Evolutionary conservation across 2,329 filamentous ascomycete genomes (phyloP).

Genomic region (Bipolaris sorokiniana): DNA sequence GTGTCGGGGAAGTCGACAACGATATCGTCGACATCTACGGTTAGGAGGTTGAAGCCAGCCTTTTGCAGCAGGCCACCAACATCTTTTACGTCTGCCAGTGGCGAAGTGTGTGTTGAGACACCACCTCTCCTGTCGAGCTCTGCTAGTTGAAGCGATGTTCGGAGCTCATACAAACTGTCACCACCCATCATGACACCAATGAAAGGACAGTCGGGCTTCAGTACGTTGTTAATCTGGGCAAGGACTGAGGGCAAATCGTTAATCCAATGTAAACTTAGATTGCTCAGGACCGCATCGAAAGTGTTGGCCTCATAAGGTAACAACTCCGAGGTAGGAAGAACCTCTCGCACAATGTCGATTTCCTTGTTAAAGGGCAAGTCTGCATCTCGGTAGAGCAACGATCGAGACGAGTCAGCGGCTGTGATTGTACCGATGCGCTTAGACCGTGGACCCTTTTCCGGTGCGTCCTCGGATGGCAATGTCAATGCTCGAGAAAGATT

Average conservation of each 20-base stretch:
- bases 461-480: conserved; percentile 63
- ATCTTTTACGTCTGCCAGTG: conserved; percentile 89
- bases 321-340: conserved; percentile 75
- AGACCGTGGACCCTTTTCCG: conserved; percentile 70
- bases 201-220: conserved; percentile 91
- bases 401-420: conserved; percentile 79
- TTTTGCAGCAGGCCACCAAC: conserved; percentile 84
- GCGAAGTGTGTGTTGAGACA: conserved; percentile 87
- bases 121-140: conserved; percentile 91
- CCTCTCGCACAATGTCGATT: conserved; percentile 73
- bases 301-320: conserved; percentile 76
- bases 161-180: conserved; percentile 90
- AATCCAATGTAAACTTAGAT: conserved; percentile 92
- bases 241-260: conserved; percentile 91
- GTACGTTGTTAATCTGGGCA: conserved; percentile 79
- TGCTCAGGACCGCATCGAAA: conserved; percentile 91
- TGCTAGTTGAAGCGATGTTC: conserved; percentile 89
- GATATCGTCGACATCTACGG: conserved; percentile 96
- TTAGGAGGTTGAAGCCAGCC: conserved; percentile 93
- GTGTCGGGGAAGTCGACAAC: conserved; percentile 91
- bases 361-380: conserved; percentile 75
- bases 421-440: conserved; percentile 75
- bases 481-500: conserved; percentile 86
- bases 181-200: conserved; percentile 96
- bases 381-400: conserved; percentile 80